These are phyloP conservation scores for Pichia scutulata DNA, from an alignment of 805 yeast species.

Conservation along the genomic window DNA sequence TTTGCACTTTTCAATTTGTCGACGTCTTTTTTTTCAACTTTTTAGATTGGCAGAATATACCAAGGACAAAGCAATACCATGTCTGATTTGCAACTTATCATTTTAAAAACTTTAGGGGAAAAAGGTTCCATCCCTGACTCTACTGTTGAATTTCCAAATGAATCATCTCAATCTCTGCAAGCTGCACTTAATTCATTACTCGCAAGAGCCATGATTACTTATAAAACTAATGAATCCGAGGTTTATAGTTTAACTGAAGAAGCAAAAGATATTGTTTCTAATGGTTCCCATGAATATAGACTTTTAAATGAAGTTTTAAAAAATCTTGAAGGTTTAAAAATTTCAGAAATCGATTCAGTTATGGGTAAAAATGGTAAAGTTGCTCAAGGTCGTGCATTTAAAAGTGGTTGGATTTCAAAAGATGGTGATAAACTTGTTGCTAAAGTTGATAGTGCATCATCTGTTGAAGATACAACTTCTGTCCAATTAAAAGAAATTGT, in stretches of 20 bases:
- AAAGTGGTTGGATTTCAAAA: slow-evolving; percentile 92
- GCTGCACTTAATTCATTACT: slow-evolving; percentile 82
- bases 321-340: slow-evolving; percentile 71
- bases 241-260: slow-evolving; percentile 70
- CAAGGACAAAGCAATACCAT: slow-evolving; percentile 25
- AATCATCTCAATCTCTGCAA: slow-evolving; percentile 58
- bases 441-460: slow-evolving; percentile 38
- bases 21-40: background rate
- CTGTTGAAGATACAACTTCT: slow-evolving; percentile 64
- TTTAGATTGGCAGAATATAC: background rate
- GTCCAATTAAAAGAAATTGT: slow-evolving; percentile 51
- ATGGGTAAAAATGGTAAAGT: slow-evolving; percentile 80
- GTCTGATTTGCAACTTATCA: slow-evolving; percentile 60
- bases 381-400: slow-evolving; percentile 97
- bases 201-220: slow-evolving; percentile 75
- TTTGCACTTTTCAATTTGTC: background rate
- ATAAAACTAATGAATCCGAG: slow-evolving; percentile 66
- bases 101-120: slow-evolving; percentile 59
- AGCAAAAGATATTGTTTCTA: slow-evolving; percentile 65
- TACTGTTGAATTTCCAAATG: slow-evolving; percentile 53
- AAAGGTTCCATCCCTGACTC: slow-evolving; percentile 64
- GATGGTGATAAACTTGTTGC: slow-evolving; percentile 73
- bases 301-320: slow-evolving; percentile 66
- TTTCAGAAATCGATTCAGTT: slow-evolving; percentile 62
- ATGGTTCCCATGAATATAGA: slow-evolving; percentile 89